Conservation (phyloP, 495 filamentous ascomycete species). For the Neurospora pannonica region DNA sequence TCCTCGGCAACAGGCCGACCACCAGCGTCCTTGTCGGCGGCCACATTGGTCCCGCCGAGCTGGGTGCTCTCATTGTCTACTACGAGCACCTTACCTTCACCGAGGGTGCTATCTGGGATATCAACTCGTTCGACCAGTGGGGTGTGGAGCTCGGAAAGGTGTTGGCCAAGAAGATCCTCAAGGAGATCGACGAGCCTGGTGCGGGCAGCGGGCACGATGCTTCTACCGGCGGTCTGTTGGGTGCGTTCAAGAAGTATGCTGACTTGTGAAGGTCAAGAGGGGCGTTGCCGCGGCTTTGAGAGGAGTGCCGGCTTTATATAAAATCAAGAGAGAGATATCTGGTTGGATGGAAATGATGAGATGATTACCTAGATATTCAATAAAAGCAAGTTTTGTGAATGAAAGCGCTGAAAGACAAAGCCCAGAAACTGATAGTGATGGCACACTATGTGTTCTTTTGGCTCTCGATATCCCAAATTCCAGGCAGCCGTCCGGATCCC, state of each 20-base stretch:
- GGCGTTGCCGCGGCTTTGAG: neutral
- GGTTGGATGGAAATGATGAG: neutral
- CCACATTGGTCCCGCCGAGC: conserved; percentile 86
- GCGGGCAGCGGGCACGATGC: conserved; percentile 65
- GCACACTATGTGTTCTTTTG: neutral
- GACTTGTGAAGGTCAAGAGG: conserved; percentile 3
- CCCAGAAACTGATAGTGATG: neutral
- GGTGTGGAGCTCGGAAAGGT: conserved; percentile 97
- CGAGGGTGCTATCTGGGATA: conserved; percentile 96
- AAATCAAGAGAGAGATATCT: neutral
- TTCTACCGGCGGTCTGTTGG: conserved; percentile 79
- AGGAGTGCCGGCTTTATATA: neutral
- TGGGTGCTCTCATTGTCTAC: conserved; percentile 94
- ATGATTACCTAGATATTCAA: neutral
- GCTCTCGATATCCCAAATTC: neutral
- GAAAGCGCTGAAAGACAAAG: neutral
- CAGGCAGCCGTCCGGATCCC: neutral
- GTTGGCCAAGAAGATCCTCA: conserved; percentile 81
- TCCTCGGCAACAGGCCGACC: conserved; percentile 94
- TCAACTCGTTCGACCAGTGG: conserved; percentile 99
- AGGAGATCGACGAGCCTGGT: conserved; percentile 67
- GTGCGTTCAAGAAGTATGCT: conserved; percentile 59
- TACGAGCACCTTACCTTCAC: conserved; percentile 98
- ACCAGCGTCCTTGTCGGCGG: conserved; percentile 82
- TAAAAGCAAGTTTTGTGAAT: neutral